These are phyloP conservation scores for Chalciporus chontae DNA, from an alignment of 768 basidiomycete genomes.

Conservation along the genomic window DNA sequence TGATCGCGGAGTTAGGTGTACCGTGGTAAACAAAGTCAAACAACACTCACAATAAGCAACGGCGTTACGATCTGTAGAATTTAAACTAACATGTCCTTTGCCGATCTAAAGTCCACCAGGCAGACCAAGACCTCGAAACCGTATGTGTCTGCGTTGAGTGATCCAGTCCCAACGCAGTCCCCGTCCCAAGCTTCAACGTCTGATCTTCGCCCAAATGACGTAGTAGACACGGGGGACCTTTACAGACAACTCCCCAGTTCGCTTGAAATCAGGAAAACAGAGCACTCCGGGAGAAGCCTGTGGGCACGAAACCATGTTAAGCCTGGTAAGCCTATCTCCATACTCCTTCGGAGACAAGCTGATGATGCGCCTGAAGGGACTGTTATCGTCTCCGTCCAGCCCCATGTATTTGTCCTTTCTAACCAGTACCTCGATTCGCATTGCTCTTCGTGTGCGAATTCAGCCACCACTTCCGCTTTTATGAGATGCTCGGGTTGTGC, in stretches of 20 bases:
- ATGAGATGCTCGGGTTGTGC: slow-evolving; percentile 77
- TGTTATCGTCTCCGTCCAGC: slow-evolving; percentile 51
- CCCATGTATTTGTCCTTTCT: slow-evolving; percentile 64
- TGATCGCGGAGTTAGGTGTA: too few species aligned
- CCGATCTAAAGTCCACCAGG: slow-evolving; percentile 28
- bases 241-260: slow-evolving; percentile 36
- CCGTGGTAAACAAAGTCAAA: too few species aligned
- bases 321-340: slow-evolving; percentile 33
- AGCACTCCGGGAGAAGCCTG: slow-evolving; percentile 42
- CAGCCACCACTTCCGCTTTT: slow-evolving; percentile 37
- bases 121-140: slow-evolving; percentile 32
- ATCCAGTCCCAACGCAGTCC: slow-evolving; percentile 23
- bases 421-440: slow-evolving; percentile 53
- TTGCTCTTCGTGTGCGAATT: slow-evolving; percentile 67
- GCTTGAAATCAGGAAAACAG: slow-evolving; percentile 38
- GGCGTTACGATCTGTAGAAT: too few species aligned
- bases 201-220: neutral
- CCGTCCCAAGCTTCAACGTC: slow-evolving; percentile 18
- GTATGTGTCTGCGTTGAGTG: slow-evolving; percentile 32
- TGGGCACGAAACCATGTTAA: slow-evolving; percentile 36
- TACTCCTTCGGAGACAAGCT: neutral
- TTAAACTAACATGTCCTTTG: slow-evolving; percentile 34
- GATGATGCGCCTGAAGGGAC: slow-evolving; percentile 43
- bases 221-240: slow-evolving; percentile 8
- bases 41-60: too few species aligned